A percentile compares a stretch with the other conserved stretches of the same genome.
phyloP scores from a whole-genome alignment of 192 early-diverging fungal species.

The Backusella westeae region DNA sequence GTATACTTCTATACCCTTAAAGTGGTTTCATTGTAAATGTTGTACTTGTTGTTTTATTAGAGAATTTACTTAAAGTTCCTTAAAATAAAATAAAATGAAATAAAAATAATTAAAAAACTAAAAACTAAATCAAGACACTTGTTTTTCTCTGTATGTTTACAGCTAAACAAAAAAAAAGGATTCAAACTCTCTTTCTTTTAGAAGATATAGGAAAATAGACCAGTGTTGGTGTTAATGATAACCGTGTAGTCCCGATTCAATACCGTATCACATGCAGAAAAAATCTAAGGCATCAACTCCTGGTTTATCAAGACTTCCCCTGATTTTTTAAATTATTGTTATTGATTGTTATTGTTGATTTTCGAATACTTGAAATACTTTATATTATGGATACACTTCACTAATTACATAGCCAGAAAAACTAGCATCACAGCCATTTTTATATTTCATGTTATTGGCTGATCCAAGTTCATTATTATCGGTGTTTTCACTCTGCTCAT shows the following conservation, averaged over 20 bases:
- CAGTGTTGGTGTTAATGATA: background rate
- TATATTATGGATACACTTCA: background rate
- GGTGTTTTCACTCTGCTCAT: background rate
- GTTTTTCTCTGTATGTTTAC: background rate
- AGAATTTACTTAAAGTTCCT: background rate
- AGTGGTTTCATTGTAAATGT: slow-evolving; percentile 5
- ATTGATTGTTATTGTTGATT: background rate
- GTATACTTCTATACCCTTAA: background rate
- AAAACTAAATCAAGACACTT: background rate
- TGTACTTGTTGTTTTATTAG: slow-evolving; percentile 1
- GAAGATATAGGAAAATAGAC: background rate
- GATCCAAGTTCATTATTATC: background rate
- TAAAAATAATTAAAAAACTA: background rate
- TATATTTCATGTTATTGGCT: background rate
- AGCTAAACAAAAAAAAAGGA: too few species aligned
- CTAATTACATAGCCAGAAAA: too few species aligned
- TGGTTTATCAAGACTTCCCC: background rate
- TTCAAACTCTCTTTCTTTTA: background rate
- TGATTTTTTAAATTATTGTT: background rate
- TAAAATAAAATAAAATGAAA: slow-evolving; percentile 5
- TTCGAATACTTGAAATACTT: background rate
- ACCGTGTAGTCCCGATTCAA: background rate
- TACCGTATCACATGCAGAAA: background rate
- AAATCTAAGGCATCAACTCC: background rate
- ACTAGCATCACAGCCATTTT: too few species aligned